A percentile compares a stretch with the other conserved stretches of the same genome.
phyloP scores from a whole-genome alignment of 768 basidiomycete genomes.

The Rhizopogon roseolus region DNA sequence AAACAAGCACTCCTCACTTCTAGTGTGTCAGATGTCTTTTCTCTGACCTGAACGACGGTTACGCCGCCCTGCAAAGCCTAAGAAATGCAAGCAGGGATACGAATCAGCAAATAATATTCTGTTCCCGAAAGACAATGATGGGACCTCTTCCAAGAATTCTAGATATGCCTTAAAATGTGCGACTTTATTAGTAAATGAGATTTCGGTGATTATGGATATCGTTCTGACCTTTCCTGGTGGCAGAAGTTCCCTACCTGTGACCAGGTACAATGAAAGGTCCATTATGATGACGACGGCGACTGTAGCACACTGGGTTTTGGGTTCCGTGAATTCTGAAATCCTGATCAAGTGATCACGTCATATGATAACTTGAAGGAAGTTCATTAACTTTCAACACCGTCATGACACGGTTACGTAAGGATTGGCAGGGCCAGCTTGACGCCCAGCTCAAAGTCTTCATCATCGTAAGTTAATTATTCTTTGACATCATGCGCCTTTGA shows the following conservation, averaged over 20 bases:
- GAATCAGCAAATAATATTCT: not conserved
- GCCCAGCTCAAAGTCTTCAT: too few species aligned
- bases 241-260: conserved; percentile 76
- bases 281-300: conserved; percentile 6
- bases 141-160: conserved; percentile 71
- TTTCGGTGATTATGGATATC: not conserved
- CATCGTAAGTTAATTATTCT: too few species aligned
- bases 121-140: not conserved
- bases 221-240: conserved; percentile 65
- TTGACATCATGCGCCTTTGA: too few species aligned
- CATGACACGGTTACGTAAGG: too few species aligned
- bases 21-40: conserved; percentile 77
- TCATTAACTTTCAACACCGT: too few species aligned
- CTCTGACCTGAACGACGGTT: conserved; percentile 84
- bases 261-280: conserved; percentile 80
- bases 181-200: conserved; percentile 1
- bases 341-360: too few species aligned
- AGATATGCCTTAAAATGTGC: conserved; percentile 51
- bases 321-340: too few species aligned
- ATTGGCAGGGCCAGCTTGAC: too few species aligned
- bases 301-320: not conserved
- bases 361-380: too few species aligned
- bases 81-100: not conserved
- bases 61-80: conserved; percentile 85
- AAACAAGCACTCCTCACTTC: conserved; percentile 48